Percentiles rank a stretch among this genome's conserved stretches.
phyloP scores from a whole-genome alignment of 1,139 yeast genomes.

The Arxiozyma telluris region DNA sequence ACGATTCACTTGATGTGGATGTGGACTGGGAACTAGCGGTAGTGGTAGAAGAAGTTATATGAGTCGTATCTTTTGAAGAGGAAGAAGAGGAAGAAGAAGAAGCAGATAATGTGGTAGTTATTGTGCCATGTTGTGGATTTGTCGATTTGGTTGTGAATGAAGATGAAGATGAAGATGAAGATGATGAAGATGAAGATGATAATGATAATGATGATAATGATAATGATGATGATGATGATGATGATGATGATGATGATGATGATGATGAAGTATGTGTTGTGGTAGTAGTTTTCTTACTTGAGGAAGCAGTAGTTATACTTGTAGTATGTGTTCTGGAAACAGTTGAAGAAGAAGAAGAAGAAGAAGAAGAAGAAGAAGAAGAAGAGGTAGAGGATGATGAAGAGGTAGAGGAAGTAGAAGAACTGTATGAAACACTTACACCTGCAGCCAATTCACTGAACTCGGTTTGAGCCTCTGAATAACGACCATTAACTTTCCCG shows the following conservation, averaged over 20 bases:
- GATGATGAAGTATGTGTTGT: slow-evolving; percentile 5
- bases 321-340: slow-evolving; percentile 4
- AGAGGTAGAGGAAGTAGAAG: slow-evolving; percentile 12
- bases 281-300: slow-evolving; percentile 4
- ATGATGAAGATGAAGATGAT: background rate
- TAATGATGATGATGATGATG: slow-evolving; percentile 6
- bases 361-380: slow-evolving; percentile 7
- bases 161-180: background rate
- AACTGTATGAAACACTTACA: slow-evolving; percentile 11
- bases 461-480: slow-evolving; percentile 41
- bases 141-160: background rate
- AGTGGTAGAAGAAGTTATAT: background rate
- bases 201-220: background rate
- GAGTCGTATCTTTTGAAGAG: background rate
- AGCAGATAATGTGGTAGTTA: background rate
- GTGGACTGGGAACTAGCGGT: background rate
- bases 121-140: background rate
- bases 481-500: slow-evolving; percentile 60
- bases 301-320: slow-evolving; percentile 8
- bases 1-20: background rate
- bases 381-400: slow-evolving; percentile 10
- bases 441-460: slow-evolving; percentile 37
- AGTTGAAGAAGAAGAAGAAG: slow-evolving; percentile 9
- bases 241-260: slow-evolving; percentile 7
- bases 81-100: background rate